Evolutionary conservation across 768 basidiomycete species (phyloP).

Genomic region (Boletus rubroflammeus): DNA sequence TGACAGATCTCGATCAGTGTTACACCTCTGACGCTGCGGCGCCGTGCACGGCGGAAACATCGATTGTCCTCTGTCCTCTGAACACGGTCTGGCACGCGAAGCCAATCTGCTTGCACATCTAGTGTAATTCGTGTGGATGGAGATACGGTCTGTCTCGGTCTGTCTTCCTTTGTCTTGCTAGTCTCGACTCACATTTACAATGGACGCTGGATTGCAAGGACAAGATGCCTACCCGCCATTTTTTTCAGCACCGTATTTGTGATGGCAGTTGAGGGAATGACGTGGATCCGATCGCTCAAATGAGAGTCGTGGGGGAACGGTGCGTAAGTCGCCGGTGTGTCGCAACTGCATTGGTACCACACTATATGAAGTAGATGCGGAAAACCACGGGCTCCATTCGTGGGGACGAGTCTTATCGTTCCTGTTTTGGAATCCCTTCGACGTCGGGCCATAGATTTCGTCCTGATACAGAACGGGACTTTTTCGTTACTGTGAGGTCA

Average conservation of each 20-base stretch:
- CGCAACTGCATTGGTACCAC: neutral
- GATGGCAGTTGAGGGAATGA: neutral
- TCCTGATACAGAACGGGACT: constrained; percentile 4
- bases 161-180: neutral
- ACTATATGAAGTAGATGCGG: neutral
- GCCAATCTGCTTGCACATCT: neutral
- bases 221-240: neutral
- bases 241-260: neutral
- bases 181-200: neutral
- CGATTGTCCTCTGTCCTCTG: neutral
- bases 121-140: neutral
- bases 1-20: constrained; percentile 9
- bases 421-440: constrained; percentile 3
- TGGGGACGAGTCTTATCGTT: constrained; percentile 5
- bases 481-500: neutral
- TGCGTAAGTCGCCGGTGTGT: constrained; percentile 3
- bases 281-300: neutral
- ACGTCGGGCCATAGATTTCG: constrained; percentile 2
- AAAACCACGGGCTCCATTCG: constrained; percentile 5
- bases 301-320: neutral
- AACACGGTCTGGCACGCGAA: neutral
- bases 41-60: constrained; percentile 9
- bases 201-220: neutral
- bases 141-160: constrained; percentile 1
- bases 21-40: constrained; percentile 11